These are phyloP conservation scores for Aureobasidium leucospermi DNA, from an alignment of 2,329 filamentous ascomycete species.

Conservation along the genomic window DNA sequence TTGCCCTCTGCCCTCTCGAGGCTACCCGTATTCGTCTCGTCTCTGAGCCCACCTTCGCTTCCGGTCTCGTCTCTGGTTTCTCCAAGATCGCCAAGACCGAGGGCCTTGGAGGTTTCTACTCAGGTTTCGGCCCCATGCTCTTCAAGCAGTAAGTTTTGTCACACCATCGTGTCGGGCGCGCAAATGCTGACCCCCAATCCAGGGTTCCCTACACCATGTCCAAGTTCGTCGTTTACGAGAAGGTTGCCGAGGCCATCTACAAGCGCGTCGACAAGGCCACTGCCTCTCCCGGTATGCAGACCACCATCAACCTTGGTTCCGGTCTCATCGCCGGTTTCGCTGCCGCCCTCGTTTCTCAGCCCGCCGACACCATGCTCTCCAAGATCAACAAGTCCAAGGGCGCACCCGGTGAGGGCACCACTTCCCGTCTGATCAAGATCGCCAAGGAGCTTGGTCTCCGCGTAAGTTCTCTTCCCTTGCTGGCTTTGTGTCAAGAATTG, in stretches of 20 bases:
- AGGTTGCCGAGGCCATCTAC: conserved; percentile 72
- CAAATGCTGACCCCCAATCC: neutral
- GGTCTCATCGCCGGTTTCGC: conserved; percentile 83
- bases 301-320: conserved; percentile 73
- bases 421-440: conserved; percentile 77
- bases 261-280: conserved; percentile 60
- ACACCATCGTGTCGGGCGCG: neutral
- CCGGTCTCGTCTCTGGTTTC: conserved; percentile 71
- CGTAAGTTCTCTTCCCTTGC: neutral
- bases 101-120: conserved; percentile 82
- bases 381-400: conserved; percentile 97
- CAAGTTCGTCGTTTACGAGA: conserved; percentile 93
- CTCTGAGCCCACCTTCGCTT: conserved; percentile 78
- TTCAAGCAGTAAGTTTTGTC: conserved; percentile 60
- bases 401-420: conserved; percentile 75
- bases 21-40: conserved; percentile 91
- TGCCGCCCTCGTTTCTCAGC: conserved; percentile 79
- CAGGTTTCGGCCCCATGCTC: conserved; percentile 79
- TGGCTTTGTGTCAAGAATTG: neutral
- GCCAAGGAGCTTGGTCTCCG: conserved; percentile 71
- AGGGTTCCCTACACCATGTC: conserved; percentile 90
- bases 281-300: conserved; percentile 63
- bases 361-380: conserved; percentile 86
- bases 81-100: conserved; percentile 75
- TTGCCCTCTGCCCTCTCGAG: conserved; percentile 85